Evolutionary conservation across 768 basidiomycete species (phyloP), one percentile per base, ranked within the genome.

Genomic region (Butyriboletus loyo): DNA sequence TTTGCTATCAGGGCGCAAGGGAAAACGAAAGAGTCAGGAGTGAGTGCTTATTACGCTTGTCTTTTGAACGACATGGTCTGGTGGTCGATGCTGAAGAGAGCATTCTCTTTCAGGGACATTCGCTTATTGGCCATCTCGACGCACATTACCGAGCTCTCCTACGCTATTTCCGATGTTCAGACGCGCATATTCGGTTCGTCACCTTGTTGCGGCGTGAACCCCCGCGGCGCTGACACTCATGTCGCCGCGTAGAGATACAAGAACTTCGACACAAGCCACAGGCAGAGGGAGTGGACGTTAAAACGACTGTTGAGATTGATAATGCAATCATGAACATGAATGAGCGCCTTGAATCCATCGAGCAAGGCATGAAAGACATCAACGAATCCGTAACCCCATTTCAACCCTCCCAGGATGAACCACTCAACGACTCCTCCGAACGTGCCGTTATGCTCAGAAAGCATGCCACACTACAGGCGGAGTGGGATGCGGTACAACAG

Each of bases 261-360:
- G 93, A 96, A 68, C 79, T 95, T 39, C 86, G 93, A 38, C 93
- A 96, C 72, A 90, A 87, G 62, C 86, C 87, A 17, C 86, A 89
- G 57, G 77, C 82, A 13, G 77, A 80, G 14, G 73, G 74, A 50
- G 75, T 74, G 41, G 67, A 67, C n/a, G 75, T 79, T 3, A 76
- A 75, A 49, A 82, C 85, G 39, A 86, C 87, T 2, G 75, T 76
- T 51, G 78, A 84, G 54, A 92, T 94, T 55, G 92, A 94, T 66
- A 81, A 87, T 59, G 87, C 90, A 4, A 78, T 94, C 40, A 85
- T 87, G 72, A 81, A 71, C 53, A 78, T 95, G 52, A 85, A 93
- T 58, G 89, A 90, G 72, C 83, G 85, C 45, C 75, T 93, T 14
- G 87, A 91, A 64, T 69, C 79, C 21, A 83, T 92, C 46, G 76